These are phyloP conservation scores for Kodamaea laetipori DNA, from an alignment of 805 yeast species.

Conservation along the genomic window DNA sequence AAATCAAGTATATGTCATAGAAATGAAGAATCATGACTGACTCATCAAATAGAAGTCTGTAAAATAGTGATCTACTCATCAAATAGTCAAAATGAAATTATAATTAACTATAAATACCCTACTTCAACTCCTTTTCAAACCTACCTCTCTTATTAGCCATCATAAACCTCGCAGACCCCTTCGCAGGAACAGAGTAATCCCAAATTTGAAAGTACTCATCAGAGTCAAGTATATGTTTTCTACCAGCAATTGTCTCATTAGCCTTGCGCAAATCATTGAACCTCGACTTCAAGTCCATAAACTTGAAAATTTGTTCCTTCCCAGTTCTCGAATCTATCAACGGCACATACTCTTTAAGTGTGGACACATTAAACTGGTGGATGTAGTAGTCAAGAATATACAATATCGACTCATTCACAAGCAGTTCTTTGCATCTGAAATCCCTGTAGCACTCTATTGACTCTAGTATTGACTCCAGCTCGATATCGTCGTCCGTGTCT, in stretches of 20 bases:
- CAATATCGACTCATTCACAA: constrained; percentile 53
- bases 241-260: constrained; percentile 31
- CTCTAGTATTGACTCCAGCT: constrained; percentile 29
- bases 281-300: constrained; percentile 46
- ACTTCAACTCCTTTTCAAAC: constrained; percentile 37
- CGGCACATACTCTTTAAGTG: constrained; percentile 48
- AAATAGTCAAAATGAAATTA: too few relatives aligned
- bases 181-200: constrained; percentile 40
- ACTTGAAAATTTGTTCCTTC: constrained; percentile 50
- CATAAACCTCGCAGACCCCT: constrained; percentile 54
- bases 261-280: constrained; percentile 42
- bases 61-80: too few relatives aligned
- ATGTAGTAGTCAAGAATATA: constrained; percentile 64
- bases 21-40: too few relatives aligned
- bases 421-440: constrained; percentile 44
- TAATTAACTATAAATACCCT: neutral
- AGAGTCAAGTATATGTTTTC: constrained; percentile 30
- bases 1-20: too few relatives aligned
- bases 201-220: constrained; percentile 53
- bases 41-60: too few relatives aligned
- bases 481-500: constrained; percentile 19
- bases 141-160: constrained; percentile 50
- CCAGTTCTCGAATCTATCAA: constrained; percentile 35
- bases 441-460: constrained; percentile 35
- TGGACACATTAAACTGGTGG: constrained; percentile 54